phyloP scores from a whole-genome alignment of 2,329 filamentous ascomycete genomes.

The Byssoonygena ceratinophila region DNA sequence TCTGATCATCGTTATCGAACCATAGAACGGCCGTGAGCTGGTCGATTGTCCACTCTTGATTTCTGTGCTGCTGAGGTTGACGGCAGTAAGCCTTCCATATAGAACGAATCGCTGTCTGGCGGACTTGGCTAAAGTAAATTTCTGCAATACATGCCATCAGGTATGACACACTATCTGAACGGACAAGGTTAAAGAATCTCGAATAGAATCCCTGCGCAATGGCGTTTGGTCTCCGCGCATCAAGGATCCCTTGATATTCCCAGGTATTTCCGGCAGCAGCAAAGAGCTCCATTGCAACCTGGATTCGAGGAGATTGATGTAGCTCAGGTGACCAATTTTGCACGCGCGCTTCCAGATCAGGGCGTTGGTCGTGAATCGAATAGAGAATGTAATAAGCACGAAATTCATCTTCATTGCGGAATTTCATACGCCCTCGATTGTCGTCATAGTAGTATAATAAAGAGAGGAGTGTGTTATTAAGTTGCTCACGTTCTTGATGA shows the following conservation, averaged over 20 bases:
- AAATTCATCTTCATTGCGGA: conserved; percentile 54
- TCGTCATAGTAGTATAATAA: conserved; percentile 53
- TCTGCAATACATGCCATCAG: conserved; percentile 55
- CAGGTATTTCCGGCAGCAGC: conserved; percentile 46
- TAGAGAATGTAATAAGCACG: conserved; percentile 52
- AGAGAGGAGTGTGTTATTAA: conserved; percentile 52
- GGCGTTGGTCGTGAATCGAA: conserved; percentile 43
- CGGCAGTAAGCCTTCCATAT: conserved; percentile 46
- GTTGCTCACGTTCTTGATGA: conserved; percentile 53
- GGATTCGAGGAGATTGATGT: conserved; percentile 43
- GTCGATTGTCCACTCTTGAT: conserved; percentile 47
- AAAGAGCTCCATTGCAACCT: conserved; percentile 48
- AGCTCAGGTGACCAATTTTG: conserved; percentile 46
- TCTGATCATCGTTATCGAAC: conserved; percentile 47
- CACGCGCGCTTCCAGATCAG: conserved; percentile 48
- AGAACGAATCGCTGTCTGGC: conserved; percentile 45
- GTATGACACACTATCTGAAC: conserved; percentile 48
- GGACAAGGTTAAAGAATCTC: conserved; percentile 48
- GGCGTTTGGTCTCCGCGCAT: conserved; percentile 39
- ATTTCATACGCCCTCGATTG: conserved; percentile 39
- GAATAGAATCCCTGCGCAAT: conserved; percentile 50
- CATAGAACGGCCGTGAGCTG: conserved; percentile 44
- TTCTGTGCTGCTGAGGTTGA: conserved; percentile 37
- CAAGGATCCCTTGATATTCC: conserved; percentile 43
- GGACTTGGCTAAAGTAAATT: conserved; percentile 50